phyloP scores from a whole-genome alignment of 2,329 filamentous ascomycete genomes.

The Trichoderma polysporum region DNA sequence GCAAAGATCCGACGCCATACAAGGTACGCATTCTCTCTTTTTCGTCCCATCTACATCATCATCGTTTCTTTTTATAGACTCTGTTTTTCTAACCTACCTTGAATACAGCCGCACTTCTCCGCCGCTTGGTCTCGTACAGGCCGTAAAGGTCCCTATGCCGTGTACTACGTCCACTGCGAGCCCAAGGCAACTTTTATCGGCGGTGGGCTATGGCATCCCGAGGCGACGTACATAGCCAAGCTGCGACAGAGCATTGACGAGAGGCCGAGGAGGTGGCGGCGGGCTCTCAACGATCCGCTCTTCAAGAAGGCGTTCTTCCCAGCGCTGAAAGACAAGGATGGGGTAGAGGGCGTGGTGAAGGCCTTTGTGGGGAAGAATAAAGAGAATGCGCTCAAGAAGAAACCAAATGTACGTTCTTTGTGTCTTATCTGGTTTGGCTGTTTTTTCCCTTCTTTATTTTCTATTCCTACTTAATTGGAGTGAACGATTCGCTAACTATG shows the following conservation, averaged over 20 bases:
- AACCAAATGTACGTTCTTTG: constrained; percentile 68
- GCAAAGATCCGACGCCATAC: constrained; percentile 81
- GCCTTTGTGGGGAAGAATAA: constrained; percentile 71
- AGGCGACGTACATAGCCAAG: constrained; percentile 61
- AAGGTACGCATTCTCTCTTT: constrained; percentile 58
- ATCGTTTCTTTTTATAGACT: not conserved
- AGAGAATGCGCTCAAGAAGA: constrained; percentile 76
- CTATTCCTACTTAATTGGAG: not conserved
- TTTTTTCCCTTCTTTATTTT: not conserved
- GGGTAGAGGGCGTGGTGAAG: constrained; percentile 56
- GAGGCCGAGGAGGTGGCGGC: constrained; percentile 67
- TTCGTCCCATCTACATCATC: not conserved
- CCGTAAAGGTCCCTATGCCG: constrained; percentile 81
- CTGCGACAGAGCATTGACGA: constrained; percentile 75
- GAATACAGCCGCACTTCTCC: constrained; percentile 70
- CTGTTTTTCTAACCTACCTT: not conserved
- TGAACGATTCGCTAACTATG: not conserved
- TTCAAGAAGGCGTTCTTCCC: constrained; percentile 67
- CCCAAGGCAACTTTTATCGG: constrained; percentile 72
- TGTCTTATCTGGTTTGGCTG: not conserved
- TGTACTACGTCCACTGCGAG: constrained; percentile 83
- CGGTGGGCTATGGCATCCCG: constrained; percentile 80
- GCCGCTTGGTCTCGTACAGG: constrained; percentile 86
- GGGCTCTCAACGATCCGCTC: constrained; percentile 58
- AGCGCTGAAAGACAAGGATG: constrained; percentile 33